Conservation (phyloP, 2,329 filamentous ascomycete genomes). For the Colletotrichum kahawae region DNA sequence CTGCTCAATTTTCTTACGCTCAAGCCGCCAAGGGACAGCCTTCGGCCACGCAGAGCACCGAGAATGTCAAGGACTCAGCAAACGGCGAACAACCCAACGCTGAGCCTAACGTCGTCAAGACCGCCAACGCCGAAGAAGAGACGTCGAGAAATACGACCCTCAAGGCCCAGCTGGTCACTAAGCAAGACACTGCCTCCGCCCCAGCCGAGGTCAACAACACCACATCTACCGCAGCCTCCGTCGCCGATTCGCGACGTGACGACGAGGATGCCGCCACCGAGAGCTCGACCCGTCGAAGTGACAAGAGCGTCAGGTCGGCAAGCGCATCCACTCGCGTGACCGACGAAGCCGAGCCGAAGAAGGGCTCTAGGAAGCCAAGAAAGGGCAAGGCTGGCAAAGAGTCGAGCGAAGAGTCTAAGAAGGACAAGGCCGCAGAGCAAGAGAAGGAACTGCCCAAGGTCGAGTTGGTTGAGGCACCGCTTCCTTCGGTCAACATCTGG, state of each 20-base stretch:
- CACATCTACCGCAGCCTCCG: constrained; percentile 38
- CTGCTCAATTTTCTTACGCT: constrained; percentile 83
- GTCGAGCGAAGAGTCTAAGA: constrained; percentile 45
- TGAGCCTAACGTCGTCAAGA: constrained; percentile 11
- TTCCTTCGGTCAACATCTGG: constrained; percentile 89
- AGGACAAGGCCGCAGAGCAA: constrained; percentile 64
- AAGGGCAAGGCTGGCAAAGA: constrained; percentile 67
- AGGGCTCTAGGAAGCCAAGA: constrained; percentile 51
- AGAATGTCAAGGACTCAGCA: constrained; percentile 26
- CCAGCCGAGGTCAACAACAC: constrained; percentile 28
- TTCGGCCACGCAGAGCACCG: constrained; percentile 31
- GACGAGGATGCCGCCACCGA: constrained; percentile 44
- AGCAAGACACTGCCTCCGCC: constrained; percentile 24
- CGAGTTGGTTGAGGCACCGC: constrained; percentile 79
- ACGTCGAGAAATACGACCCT: constrained; percentile 12
- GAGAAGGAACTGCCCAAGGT: constrained; percentile 64
- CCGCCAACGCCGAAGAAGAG: constrained; percentile 3
- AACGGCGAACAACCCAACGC: constrained; percentile 13
- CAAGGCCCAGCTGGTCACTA: constrained; percentile 22
- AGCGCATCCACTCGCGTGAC: constrained; percentile 70
- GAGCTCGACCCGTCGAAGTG: constrained; percentile 45
- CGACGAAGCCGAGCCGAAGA: constrained; percentile 71
- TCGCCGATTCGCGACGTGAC: constrained; percentile 41
- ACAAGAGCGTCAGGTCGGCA: constrained; percentile 60
- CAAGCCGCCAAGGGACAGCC: constrained; percentile 87